Base-by-base conservation (phyloP, 2,329 filamentous ascomycete species). In the Exophiala aquamarina region DNA sequence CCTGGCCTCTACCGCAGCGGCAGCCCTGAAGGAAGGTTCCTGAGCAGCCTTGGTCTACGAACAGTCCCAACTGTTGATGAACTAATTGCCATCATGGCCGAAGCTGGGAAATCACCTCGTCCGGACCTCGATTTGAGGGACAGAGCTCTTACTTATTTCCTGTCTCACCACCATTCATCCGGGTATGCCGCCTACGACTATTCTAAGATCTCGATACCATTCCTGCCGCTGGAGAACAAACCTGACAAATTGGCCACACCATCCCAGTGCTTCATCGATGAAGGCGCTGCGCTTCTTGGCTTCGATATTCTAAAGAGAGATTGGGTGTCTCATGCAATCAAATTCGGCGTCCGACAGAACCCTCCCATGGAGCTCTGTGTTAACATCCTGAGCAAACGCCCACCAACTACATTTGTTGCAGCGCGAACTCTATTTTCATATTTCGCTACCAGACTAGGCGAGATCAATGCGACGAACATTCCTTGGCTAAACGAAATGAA, bases 311-410 rank as follows among this genome's bases (percentile, higher is more conserved):
- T 98, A 26, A 78, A 81, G 51, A 78, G 72, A 38, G 87, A 93
- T 54, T 75, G 97, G n/a, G 84, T 87, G 50, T 70, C 78, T 9
- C 89, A 97, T 71, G 88, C 90, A 13, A 74, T 77, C 44, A 92
- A 93, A 69, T 90, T 98, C 60, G 91, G 90, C 1, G 90, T 98
- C 4, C 78, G 79, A n/a, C 70, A 79, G 43, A 84, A 98, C 64
- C 93, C 94, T 1, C 81, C 84, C 0, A 86, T 97, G 52, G 74
- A 75, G 1, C 81, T 85, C 19, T 95, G 90, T 61, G 80, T 94
- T 10, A 83, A 86, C 32, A 78, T 81, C 19, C 72, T 98, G 32
- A 71, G 92, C 20, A 76, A 78, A 21, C 80, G 78, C 2, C 90
- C 91, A 23, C 92, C 93, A 1, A 75, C 75, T 46, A 83, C 78